Conservation (phyloP, 2,329 filamentous ascomycete species). For the Alternaria alternata region DNA sequence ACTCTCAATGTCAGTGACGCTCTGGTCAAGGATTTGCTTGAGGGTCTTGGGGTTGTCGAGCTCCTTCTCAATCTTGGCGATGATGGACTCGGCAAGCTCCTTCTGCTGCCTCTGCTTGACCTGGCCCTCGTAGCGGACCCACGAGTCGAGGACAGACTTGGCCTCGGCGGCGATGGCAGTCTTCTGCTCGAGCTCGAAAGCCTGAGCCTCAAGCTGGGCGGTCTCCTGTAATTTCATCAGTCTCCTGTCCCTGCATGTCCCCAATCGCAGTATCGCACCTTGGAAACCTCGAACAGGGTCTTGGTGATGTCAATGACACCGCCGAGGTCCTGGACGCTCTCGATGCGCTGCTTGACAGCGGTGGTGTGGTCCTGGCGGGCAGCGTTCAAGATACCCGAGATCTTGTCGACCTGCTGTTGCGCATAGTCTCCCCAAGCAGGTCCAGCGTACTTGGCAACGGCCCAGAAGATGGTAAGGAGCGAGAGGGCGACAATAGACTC, state of each 20-base stretch:
- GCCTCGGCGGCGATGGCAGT: conserved; percentile 91
- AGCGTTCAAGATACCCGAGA: conserved; percentile 93
- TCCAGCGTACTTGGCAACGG: conserved; percentile 90
- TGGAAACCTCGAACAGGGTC: conserved; percentile 95
- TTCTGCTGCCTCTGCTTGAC: conserved; percentile 98
- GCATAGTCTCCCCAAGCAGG: conserved; percentile 95
- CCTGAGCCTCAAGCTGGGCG: conserved; percentile 92
- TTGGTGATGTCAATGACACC: conserved; percentile 97
- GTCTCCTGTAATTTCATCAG: conserved; percentile 74
- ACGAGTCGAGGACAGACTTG: conserved; percentile 94
- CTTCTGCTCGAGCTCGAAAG: conserved; percentile 96
- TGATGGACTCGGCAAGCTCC: conserved; percentile 91
- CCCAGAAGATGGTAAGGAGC: conserved; percentile 90
- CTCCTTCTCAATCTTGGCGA: conserved; percentile 98
- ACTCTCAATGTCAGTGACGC: conserved; percentile 96
- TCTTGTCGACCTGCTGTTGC: conserved; percentile 85
- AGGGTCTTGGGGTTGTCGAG: conserved; percentile 96
- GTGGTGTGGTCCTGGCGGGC: conserved; percentile 93
- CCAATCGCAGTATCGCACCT: conserved; percentile 68
- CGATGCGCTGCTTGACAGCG: conserved; percentile 93
- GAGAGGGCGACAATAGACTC: conserved; percentile 95
- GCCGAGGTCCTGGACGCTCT: conserved; percentile 92
- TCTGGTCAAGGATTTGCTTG: conserved; percentile 98
- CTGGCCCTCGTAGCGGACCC: conserved; percentile 98
- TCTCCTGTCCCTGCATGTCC: conserved; percentile 14